Percentiles rank a stretch among this genome's conserved stretches.
These are phyloP conservation scores for Colletotrichum aenigma DNA, from an alignment of 2,329 filamentous ascomycete genomes.

Conservation along the genomic window DNA sequence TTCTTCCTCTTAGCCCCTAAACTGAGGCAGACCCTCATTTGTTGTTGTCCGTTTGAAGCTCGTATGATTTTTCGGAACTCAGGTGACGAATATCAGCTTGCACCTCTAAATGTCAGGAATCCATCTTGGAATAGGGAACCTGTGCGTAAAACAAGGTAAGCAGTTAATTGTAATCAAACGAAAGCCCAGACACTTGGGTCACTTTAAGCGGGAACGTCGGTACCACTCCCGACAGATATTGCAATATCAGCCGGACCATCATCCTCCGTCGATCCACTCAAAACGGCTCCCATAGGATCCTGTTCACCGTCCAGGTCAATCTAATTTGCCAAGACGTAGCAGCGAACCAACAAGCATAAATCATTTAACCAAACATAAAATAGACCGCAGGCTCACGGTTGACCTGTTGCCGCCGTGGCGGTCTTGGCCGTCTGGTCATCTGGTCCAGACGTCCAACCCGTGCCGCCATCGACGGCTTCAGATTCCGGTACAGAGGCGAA, in stretches of 20 bases:
- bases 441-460: not conserved
- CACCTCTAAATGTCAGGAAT: no score
- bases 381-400: not conserved
- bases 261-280: constrained; percentile 7
- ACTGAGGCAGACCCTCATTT: no score
- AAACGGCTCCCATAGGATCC: not conserved
- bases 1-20: no score
- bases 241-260: constrained; percentile 11
- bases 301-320: not conserved
- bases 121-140: no score
- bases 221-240: not conserved
- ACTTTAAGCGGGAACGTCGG: constrained; percentile 3
- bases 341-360: not conserved
- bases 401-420: constrained; percentile 2
- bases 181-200: constrained; percentile 12
- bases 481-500: not conserved
- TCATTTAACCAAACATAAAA: not conserved
- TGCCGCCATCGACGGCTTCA: not conserved
- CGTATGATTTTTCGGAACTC: no score
- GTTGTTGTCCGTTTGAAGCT: no score
- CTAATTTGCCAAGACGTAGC: not conserved
- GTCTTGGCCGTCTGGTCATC: constrained; percentile 10
- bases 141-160: no score
- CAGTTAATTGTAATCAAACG: no score
- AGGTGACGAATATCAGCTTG: no score